These are phyloP conservation scores for Metschnikowia lunata DNA, from an alignment of 805 yeast species.

Conservation along the genomic window DNA sequence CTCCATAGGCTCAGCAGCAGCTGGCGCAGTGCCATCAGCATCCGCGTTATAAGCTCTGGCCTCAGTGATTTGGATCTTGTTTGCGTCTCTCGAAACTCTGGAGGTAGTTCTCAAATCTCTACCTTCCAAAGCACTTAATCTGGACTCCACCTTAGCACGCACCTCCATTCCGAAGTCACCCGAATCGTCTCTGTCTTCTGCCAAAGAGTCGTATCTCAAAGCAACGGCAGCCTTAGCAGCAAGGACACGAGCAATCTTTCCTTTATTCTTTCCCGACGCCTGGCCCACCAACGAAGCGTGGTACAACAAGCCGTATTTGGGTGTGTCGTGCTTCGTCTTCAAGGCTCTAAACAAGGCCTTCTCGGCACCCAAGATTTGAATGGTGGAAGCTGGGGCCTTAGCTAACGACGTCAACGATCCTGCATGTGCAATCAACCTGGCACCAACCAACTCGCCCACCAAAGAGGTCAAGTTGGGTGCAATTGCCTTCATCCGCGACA, in stretches of 20 bases:
- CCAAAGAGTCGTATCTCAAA: slow-evolving; percentile 90
- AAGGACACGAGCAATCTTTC: slow-evolving; percentile 96
- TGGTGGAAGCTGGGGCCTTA: slow-evolving; percentile 98
- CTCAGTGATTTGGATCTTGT: slow-evolving; percentile 82
- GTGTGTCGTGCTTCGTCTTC: slow-evolving; percentile 95
- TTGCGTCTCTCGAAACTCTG: slow-evolving; percentile 73
- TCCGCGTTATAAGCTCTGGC: slow-evolving; percentile 90
- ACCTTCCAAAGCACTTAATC: slow-evolving; percentile 94
- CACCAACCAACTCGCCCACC: slow-evolving; percentile 99
- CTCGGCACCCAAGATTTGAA: slow-evolving; percentile 96
- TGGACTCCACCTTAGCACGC: slow-evolving; percentile 88
- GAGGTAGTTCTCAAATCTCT: slow-evolving; percentile 91
- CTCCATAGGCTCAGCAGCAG: slow-evolving; percentile 21
- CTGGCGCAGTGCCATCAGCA: slow-evolving; percentile 66
- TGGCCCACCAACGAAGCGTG: slow-evolving; percentile 92
- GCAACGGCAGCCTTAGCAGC: slow-evolving; percentile 99
- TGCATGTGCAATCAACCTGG: slow-evolving; percentile 95
- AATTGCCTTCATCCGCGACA: slow-evolving; percentile 96
- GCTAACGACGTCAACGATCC: slow-evolving; percentile 96
- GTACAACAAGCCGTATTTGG: slow-evolving; percentile 92
- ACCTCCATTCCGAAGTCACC: slow-evolving; percentile 91
- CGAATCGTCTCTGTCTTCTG: slow-evolving; percentile 94
- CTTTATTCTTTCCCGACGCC: slow-evolving; percentile 95
- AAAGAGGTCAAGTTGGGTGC: slow-evolving; percentile 96
- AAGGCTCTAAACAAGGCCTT: slow-evolving; percentile 94